Evolutionary conservation across 2,329 filamentous ascomycete species (phyloP), one percentile per base, ranked within the genome.

Genomic region (Botrytis fabae): DNA sequence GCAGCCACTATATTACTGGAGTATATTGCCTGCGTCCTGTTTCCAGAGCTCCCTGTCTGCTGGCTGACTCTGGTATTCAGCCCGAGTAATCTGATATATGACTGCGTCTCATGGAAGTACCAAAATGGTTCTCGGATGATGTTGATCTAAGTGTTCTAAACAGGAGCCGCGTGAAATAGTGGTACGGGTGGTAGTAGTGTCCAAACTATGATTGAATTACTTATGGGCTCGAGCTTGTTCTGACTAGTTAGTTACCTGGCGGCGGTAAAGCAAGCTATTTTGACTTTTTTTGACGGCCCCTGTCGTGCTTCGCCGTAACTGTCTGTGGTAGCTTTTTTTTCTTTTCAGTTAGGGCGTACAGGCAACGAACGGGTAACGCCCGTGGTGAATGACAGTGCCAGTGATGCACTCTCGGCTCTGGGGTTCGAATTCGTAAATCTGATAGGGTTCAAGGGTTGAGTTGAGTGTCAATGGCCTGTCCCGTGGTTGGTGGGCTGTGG

Each of bases 251-350:
- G 60, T 57, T 66, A 62, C 48, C 61, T 66, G 61, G 8, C 46
- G n/a, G 70, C 70, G 70, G 70, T 71, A 71, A 66, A 42, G 46
- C 20, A 71, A 42, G 46, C 20, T 51, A 54, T 59, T 71, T 71
- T 57, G 61, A 66, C 70, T 66, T 71, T 71, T 66, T 71, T 57
- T n/a, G n/a, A 42, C 35, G 60, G 61, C 44, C 61, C 61, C 38
- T 51, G 46, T 71, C 38, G 48, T 42, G 35, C 35, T 68, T 40
- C 48, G 64, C 64, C 51, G 48, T 68, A 57, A 48, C 35, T 68
- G 10, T 42, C 35, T 40, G 64, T 68, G 28, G 64, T 68, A 35
- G 14, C 32, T 51, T 66, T 51, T 40, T 59, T 40, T 61, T 44
- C 12, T 14, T 44, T 38, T 40, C n/a, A 44, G 61, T 66, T 35